Conservation (phyloP, 2,329 filamentous ascomycete species). For the Pseudocercospora pini-densiflorae region DNA sequence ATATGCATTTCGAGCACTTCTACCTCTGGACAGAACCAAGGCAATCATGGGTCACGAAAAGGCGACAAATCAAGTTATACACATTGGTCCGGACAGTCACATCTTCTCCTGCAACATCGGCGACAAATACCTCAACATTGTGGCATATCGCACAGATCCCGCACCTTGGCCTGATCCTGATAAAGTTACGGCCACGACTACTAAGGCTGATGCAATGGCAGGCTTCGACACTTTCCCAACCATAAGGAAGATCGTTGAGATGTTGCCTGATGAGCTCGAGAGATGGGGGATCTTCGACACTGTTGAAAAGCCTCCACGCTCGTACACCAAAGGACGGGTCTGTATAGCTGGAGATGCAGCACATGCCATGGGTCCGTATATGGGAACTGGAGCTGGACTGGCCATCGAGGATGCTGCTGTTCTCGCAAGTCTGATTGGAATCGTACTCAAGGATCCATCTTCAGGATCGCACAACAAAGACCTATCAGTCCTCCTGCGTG, state of each 20-base stretch:
- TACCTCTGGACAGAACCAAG: conserved; percentile 45
- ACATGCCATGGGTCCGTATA: conserved; percentile 44
- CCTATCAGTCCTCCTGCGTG: background rate
- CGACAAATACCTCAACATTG: conserved; percentile 53
- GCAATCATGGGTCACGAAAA: background rate
- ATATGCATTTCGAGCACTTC: conserved; percentile 37
- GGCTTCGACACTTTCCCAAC: conserved; percentile 17
- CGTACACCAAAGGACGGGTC: conserved; percentile 42
- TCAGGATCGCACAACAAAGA: too few species aligned
- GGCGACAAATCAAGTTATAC: background rate
- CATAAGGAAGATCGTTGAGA: conserved; percentile 42
- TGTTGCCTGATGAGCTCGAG: conserved; percentile 39
- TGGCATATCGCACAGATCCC: background rate
- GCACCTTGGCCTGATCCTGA: conserved; percentile 23
- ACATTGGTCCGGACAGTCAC: background rate
- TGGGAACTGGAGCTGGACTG: background rate
- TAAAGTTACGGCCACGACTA: conserved; percentile 46
- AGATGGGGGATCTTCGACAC: conserved; percentile 1
- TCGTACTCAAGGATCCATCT: background rate
- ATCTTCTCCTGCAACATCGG: conserved; percentile 36
- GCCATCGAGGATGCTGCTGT: background rate
- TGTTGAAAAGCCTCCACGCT: conserved; percentile 29
- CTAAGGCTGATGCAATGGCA: conserved; percentile 13
- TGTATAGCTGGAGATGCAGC: conserved; percentile 51
- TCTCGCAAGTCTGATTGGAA: background rate